Conservation (phyloP, 2,329 filamentous ascomycete species). For the Ascochyta koolunga region DNA sequence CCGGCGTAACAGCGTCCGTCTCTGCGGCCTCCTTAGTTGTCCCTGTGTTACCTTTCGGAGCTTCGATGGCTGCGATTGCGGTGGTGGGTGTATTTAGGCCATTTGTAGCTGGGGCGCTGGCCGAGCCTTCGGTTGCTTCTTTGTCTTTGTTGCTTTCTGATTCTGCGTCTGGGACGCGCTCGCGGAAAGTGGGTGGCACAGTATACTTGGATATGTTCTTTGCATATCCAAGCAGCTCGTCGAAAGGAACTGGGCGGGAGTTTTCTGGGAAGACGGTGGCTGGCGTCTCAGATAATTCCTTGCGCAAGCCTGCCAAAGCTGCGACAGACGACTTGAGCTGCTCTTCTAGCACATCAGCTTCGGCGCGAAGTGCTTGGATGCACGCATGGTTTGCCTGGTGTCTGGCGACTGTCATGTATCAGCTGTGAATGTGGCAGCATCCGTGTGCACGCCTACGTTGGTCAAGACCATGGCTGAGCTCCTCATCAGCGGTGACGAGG, state of each 20-base stretch:
- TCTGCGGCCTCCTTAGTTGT: constrained; percentile 21
- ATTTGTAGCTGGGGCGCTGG: constrained; percentile 35
- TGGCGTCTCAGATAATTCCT: constrained; percentile 67
- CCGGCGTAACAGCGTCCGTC: constrained; percentile 17
- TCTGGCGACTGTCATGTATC: constrained; percentile 62
- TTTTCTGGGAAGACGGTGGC: constrained; percentile 48
- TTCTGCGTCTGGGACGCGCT: constrained; percentile 28
- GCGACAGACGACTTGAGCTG: constrained; percentile 74
- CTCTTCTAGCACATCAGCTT: constrained; percentile 68
- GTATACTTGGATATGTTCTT: constrained; percentile 82
- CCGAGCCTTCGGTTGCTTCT: constrained; percentile 25
- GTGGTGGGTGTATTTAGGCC: constrained; percentile 37
- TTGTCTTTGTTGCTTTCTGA: constrained; percentile 23
- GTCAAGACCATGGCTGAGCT: constrained; percentile 69
- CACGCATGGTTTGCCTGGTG: constrained; percentile 78
- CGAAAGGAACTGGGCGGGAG: constrained; percentile 64
- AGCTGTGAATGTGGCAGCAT: constrained; percentile 1
- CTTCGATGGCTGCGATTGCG: constrained; percentile 30
- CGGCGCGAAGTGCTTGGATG: constrained; percentile 71
- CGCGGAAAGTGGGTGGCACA: constrained; percentile 65
- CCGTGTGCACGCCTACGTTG: constrained; percentile 57
- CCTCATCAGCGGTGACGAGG: constrained; percentile 71
- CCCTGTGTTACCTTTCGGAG: constrained; percentile 29
- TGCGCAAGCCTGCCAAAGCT: constrained; percentile 73
- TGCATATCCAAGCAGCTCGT: constrained; percentile 77